Base-by-base conservation (phyloP, 441 rosid genomes). In the Brassica hybrid region DNA sequence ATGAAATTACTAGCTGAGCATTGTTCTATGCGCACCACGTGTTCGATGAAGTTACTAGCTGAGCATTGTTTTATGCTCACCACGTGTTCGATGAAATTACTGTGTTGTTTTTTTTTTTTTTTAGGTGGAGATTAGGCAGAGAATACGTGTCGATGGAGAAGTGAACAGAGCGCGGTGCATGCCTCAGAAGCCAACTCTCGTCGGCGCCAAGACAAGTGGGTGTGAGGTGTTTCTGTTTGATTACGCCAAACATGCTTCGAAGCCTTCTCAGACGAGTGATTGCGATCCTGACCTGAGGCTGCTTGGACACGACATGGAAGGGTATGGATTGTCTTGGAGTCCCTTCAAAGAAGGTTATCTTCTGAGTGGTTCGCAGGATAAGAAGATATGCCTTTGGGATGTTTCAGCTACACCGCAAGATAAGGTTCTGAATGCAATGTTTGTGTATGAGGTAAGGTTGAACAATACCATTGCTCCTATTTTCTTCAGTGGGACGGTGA, bases 251-350 rank as follows among this genome's bases (percentile, higher is more conserved):
- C 93, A 83, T 73, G 81, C 81, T 7, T 84, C 59, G n/a, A 90
- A 82, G 75, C 83, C 32, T 4, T 4, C 80, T 41, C 81, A 80
- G 41, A 71, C 71, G 19, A 77, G 76, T 32, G 88, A 79, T 59
- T 91, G 88, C 79, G 88, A 88, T 81, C 96, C 99, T 71, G 93
- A 91, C 74, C 69, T 91, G 82, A 88, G 85, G 84, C 77, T 93
- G 76, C 79, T 78, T 73, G 98, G 98, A 69, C 98, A 91, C 72
- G 88, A 83, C 23, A 89, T 84, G 65, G 98, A 91, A 86, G 98
- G 98, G 7, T 93, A 90, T 78, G 98, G 95, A 1, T 80, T 93
- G 77, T 91, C 94, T 11, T 93, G 98, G 98, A 91, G 94, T 78
- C 87, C 89, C 13, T 82, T 90, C 73, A 93, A 86, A 79, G 84